phyloP scores from a whole-genome alignment of 345 rosid species.

The Trapa bicornis region DNA sequence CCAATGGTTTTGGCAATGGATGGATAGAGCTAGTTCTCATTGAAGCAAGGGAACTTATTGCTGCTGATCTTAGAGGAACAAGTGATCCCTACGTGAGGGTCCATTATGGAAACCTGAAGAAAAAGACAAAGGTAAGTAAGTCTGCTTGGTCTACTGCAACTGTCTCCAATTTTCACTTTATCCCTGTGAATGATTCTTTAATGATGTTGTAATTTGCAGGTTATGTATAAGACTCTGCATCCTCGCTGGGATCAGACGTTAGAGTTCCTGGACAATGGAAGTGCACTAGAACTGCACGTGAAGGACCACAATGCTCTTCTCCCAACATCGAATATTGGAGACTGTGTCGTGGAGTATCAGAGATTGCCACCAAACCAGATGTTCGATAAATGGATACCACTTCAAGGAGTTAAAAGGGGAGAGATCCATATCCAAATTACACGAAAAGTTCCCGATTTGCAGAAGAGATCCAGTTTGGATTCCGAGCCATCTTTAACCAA shows the following conservation, averaged over 20 bases:
- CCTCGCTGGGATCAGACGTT: conserved; percentile 89
- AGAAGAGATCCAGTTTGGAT: conserved; percentile 37
- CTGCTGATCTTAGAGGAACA: conserved; percentile 93
- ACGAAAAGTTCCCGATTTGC: conserved; percentile 52
- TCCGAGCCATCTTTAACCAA: conserved; percentile 46
- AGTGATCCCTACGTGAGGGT: conserved; percentile 97
- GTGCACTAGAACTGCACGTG: conserved; percentile 60
- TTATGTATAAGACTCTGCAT: conserved; percentile 55
- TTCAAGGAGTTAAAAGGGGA: conserved; percentile 82
- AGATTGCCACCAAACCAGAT: conserved; percentile 59
- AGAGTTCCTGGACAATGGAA: conserved; percentile 81
- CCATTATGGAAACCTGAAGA: conserved; percentile 73
- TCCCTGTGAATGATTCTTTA: neutral
- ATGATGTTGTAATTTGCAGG: conserved; percentile 28
- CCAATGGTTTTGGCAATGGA: conserved; percentile 28
- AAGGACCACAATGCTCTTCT: conserved; percentile 85
- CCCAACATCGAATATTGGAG: conserved; percentile 74
- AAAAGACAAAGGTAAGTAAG: conserved; percentile 60
- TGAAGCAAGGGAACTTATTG: conserved; percentile 80
- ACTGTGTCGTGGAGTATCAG: conserved; percentile 79
- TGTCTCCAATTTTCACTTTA: neutral
- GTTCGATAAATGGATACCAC: conserved; percentile 66
- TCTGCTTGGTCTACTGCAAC: neutral
- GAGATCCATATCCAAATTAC: conserved; percentile 75
- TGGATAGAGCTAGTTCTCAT: conserved; percentile 80